Conservation (phyloP, 805 yeast species). For the Yamadazyma sp. region DNA sequence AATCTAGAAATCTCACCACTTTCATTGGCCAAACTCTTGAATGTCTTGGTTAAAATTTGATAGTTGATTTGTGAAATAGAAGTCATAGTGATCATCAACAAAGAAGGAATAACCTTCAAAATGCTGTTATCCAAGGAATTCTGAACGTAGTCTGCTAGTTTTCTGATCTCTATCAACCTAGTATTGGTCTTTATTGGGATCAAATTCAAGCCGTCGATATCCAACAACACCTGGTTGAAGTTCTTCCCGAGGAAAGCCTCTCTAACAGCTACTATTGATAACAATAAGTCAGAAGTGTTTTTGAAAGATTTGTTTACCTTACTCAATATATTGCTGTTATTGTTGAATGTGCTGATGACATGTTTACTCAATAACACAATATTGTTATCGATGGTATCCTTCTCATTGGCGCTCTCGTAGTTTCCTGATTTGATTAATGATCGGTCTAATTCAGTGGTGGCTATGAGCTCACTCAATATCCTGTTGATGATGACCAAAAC, state of each 20-base stretch:
- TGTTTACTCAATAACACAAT: slow-evolving; percentile 48
- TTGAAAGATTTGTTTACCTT: slow-evolving; percentile 54
- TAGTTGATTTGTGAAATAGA: slow-evolving; percentile 60
- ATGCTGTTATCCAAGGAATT: slow-evolving; percentile 68
- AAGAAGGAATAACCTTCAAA: slow-evolving; percentile 74
- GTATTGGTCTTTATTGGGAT: slow-evolving; percentile 55
- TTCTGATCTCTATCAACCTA: slow-evolving; percentile 59
- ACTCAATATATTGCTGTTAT: slow-evolving; percentile 59
- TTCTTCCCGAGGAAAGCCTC: slow-evolving; percentile 53
- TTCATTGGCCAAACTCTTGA: slow-evolving; percentile 46
- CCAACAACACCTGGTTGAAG: slow-evolving; percentile 57
- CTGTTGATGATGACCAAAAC: slow-evolving; percentile 75
- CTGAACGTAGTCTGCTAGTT: slow-evolving; percentile 59
- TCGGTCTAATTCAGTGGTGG: slow-evolving; percentile 66
- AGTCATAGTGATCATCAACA: slow-evolving; percentile 79
- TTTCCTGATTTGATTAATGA: slow-evolving; percentile 48
- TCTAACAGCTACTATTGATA: slow-evolving; percentile 69
- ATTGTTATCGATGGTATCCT: slow-evolving; percentile 47
- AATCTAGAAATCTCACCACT: slow-evolving; percentile 54
- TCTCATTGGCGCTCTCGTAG: slow-evolving; percentile 36
- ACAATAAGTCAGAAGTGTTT: slow-evolving; percentile 62
- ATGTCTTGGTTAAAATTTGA: slow-evolving; percentile 43
- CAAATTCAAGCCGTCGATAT: slow-evolving; percentile 59
- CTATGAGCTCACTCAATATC: slow-evolving; percentile 73
- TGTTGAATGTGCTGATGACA: slow-evolving; percentile 45